Evolutionary conservation across 2,329 filamentous ascomycete genomes (phyloP).

Genomic region (Aspergillus hiratsukae): DNA sequence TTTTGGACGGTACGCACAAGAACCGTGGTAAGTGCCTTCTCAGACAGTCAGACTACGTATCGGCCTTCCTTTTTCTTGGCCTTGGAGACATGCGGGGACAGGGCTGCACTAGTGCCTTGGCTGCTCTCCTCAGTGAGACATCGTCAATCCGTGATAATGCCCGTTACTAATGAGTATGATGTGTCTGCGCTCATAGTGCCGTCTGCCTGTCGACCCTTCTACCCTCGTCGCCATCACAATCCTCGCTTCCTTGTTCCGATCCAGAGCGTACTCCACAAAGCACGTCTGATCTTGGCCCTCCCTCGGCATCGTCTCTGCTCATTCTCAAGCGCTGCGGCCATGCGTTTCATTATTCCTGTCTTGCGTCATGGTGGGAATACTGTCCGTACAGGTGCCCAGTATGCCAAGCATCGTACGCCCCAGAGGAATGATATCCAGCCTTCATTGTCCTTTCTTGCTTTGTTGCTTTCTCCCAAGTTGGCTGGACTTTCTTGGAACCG

Average conservation of each 20-base stretch:
- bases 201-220: constrained; percentile 26
- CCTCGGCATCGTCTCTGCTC: constrained; percentile 7
- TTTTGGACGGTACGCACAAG: constrained; percentile 19
- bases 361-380: constrained; percentile 28
- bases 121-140: background rate
- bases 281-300: background rate
- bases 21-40: constrained; percentile 24
- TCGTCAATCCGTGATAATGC: background rate
- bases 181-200: constrained; percentile 14
- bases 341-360: constrained; percentile 25
- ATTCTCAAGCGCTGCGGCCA: constrained; percentile 28
- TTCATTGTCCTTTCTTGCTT: background rate
- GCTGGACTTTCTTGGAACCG: background rate
- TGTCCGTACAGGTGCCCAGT: constrained; percentile 26
- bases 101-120: constrained; percentile 17
- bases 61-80: constrained; percentile 12
- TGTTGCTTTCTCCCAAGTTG: background rate
- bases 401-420: constrained; percentile 25
- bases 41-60: too few relatives aligned
- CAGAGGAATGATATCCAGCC: constrained; percentile 4
- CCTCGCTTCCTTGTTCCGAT: constrained; percentile 3
- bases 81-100: constrained; percentile 16
- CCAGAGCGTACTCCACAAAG: constrained; percentile 1
- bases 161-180: constrained; percentile 8
- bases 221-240: constrained; percentile 12